Evolutionary conservation across 495 filamentous ascomycete genomes (phyloP).

Genomic region (Chlorociboria aeruginascens): DNA sequence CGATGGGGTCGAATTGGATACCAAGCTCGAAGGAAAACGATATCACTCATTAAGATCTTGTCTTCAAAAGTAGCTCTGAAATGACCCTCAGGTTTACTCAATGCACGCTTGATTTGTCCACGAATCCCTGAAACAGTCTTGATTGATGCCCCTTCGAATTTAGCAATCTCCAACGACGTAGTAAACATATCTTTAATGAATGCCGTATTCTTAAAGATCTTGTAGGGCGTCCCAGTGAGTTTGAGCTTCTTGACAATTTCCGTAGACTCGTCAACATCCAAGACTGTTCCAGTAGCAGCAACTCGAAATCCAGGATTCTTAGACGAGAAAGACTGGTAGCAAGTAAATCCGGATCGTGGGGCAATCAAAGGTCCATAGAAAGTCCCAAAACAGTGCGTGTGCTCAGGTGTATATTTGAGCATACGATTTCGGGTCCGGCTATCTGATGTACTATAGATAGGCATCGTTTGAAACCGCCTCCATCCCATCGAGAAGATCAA

Average conservation of each 20-base stretch:
- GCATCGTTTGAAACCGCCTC: slow-evolving; percentile 85
- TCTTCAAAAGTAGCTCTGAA: slow-evolving; percentile 97
- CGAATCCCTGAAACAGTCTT: slow-evolving; percentile 91
- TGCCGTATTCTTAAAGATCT: slow-evolving; percentile 98
- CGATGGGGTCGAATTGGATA: slow-evolving; percentile 87
- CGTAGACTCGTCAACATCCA: slow-evolving; percentile 83
- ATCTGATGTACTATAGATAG: slow-evolving; percentile 90
- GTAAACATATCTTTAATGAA: slow-evolving; percentile 99
- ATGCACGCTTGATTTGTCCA: slow-evolving; percentile 89
- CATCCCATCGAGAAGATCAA: slow-evolving; percentile 97
- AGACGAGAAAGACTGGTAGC: slow-evolving; percentile 82
- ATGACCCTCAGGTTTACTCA: slow-evolving; percentile 84
- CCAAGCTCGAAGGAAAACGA: slow-evolving; percentile 93
- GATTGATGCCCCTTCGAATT: slow-evolving; percentile 93
- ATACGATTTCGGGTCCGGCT: slow-evolving; percentile 87
- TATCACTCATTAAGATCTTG: slow-evolving; percentile 92
- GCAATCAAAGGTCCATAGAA: slow-evolving; percentile 92
- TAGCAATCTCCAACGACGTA: slow-evolving; percentile 81
- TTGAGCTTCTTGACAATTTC: slow-evolving; percentile 99
- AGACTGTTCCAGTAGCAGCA: slow-evolving; percentile 82
- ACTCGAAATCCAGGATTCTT: slow-evolving; percentile 87
- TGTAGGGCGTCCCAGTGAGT: slow-evolving; percentile 80
- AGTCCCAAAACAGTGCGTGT: slow-evolving; percentile 95
- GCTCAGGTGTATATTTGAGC: slow-evolving; percentile 90
- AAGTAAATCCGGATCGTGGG: slow-evolving; percentile 90